phyloP scores from a whole-genome alignment of 225 moss, liverwort and hornwort genomes.

The Physcomitrium patens region DNA sequence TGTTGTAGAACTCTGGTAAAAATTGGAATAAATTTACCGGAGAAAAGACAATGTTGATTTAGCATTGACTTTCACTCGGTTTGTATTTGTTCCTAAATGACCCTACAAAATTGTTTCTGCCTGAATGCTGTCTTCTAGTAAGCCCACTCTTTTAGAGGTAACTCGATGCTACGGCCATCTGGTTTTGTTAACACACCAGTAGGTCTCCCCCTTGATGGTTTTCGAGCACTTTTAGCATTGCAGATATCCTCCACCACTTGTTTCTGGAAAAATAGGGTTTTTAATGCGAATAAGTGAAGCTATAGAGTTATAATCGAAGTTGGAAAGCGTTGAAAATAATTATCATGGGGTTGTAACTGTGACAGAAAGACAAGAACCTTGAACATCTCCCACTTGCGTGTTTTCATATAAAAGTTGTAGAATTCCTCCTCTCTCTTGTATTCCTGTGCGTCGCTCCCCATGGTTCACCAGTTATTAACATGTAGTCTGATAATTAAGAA shows the following conservation, averaged over 20 bases:
- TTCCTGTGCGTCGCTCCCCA: constrained; percentile 53
- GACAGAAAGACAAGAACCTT: constrained; percentile 48
- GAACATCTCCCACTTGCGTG: constrained; percentile 80
- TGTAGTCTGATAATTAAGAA: background rate
- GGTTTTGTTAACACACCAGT: constrained; percentile 38
- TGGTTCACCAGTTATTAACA: constrained; percentile 1
- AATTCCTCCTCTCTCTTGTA: constrained; percentile 81
- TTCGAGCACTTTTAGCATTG: constrained; percentile 47
- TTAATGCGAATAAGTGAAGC: constrained; percentile 1
- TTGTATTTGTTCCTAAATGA: no score
- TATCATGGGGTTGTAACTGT: background rate
- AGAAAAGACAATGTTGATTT: no score
- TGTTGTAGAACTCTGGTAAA: no score
- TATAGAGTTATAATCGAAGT: background rate
- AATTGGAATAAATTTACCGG: no score
- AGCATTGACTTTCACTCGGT: no score
- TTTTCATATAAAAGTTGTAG: constrained; percentile 69
- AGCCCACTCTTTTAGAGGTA: constrained; percentile 47
- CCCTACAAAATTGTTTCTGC: no score
- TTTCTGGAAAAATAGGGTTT: constrained; percentile 27
- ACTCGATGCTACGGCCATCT: constrained; percentile 37
- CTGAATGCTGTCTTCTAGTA: constrained; percentile 22
- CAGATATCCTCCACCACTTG: constrained; percentile 47
- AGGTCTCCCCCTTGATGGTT: constrained; percentile 33
- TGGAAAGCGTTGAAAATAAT: background rate